Base-by-base conservation (phyloP, 139 green algal genomes). In the Diplosphaera chodatii region DNA sequence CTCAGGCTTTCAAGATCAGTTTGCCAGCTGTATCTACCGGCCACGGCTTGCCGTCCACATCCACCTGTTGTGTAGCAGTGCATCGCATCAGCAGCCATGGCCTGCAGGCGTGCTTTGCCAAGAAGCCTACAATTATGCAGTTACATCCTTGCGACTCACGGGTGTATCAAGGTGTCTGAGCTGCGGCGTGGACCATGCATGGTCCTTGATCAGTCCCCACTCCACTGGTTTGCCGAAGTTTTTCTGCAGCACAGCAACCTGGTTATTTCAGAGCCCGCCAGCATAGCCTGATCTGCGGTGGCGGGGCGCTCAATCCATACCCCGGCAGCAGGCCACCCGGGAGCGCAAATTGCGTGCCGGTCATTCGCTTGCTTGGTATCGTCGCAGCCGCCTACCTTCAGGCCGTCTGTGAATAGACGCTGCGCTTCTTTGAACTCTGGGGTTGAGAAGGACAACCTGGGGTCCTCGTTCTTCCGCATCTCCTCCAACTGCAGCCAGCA, bases 351-450 rank as follows among this genome's bases (percentile, higher is more conserved):
- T n/a, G n/a, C n/a, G n/a, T n/a, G n/a, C n/a, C n/a, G n/a, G n/a
- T n/a, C n/a, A n/a, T n/a, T n/a, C n/a, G n/a, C n/a, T n/a, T n/a
- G n/a, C n/a, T n/a, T n/a, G n/a, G n/a, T n/a, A n/a, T n/a, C n/a
- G n/a, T 23, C 10, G n/a, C 48, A 67, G 1, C 33, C 6, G 0
- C 70, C 6, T 18, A 90, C 91, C 88, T 97, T 98, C 83, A 96
- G 94, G 34, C 78, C 78, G 18, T 96, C 90, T 0, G 91, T 96
- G 82, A 98, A 98, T 18, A 80, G 76, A 6, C 91, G 80, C 80
- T 95, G 88, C 0, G 92, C 91, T 64, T 96, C 91, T 76, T 94
- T 96, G 84, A 97, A 98, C 80, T 97, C 93, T 5, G 93, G 92
- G 18, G 93, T 98, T 30, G 87, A 92, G 69, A 98, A 98, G 32